These are phyloP conservation scores for Dentipellis sp. DNA, from an alignment of 768 basidiomycete species.

Conservation along the genomic window DNA sequence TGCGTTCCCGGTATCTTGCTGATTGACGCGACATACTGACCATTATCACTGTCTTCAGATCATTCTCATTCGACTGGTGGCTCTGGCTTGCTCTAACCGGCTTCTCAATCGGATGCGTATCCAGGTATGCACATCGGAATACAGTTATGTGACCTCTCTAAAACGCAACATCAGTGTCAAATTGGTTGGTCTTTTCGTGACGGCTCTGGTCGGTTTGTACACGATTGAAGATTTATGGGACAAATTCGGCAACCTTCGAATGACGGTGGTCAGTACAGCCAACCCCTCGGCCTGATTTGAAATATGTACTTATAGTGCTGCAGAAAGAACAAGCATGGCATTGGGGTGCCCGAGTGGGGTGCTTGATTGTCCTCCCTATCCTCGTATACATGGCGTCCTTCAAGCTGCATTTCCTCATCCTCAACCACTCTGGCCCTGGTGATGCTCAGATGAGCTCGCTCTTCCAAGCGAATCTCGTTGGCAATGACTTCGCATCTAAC, in stretches of 20 bases:
- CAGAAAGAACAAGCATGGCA: constrained; percentile 85
- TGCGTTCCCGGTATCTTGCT: constrained; percentile 29
- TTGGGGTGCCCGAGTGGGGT: constrained; percentile 79
- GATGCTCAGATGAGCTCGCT: constrained; percentile 98
- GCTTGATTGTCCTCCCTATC: constrained; percentile 84
- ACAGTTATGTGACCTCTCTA: not conserved
- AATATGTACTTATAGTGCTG: constrained; percentile 2
- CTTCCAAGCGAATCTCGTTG: constrained; percentile 93
- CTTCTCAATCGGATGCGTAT: constrained; percentile 91
- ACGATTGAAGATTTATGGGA: constrained; percentile 98
- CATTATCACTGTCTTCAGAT: constrained; percentile 32
- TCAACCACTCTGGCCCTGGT: constrained; percentile 92
- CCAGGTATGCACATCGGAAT: constrained; percentile 44
- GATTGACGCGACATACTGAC: not conserved
- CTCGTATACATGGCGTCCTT: constrained; percentile 91
- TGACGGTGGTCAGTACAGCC: constrained; percentile 63
- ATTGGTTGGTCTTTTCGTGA: constrained; percentile 93
- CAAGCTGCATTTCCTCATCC: constrained; percentile 92
- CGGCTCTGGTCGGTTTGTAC: constrained; percentile 89
- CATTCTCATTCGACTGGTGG: constrained; percentile 98
- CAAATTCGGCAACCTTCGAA: constrained; percentile 91
- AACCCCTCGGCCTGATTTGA: not conserved
- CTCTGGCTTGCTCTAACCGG: constrained; percentile 90
- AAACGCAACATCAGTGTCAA: constrained; percentile 71
- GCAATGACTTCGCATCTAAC: constrained; percentile 88